Conservation (phyloP, 306 rosid species). For the Lotus japonicus region DNA sequence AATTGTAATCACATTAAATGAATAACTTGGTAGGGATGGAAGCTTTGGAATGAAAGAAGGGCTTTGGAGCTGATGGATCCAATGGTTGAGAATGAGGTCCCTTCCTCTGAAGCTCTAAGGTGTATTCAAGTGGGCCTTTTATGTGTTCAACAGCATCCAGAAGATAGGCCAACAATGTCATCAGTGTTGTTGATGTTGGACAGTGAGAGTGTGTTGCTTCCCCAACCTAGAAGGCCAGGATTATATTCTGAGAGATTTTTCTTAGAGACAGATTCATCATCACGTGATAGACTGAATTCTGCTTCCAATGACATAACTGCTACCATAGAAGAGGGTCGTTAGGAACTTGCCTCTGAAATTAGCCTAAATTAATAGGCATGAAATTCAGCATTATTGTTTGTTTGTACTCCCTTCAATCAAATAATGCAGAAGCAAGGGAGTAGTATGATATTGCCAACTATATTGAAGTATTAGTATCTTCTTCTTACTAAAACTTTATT, state of each 20-base stretch:
- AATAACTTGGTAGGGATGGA: constrained; percentile 46
- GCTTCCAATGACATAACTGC: constrained; percentile 25
- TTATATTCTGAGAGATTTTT: constrained; percentile 35
- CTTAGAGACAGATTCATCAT: constrained; percentile 28
- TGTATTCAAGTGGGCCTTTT: constrained; percentile 48
- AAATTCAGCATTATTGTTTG: too few species aligned
- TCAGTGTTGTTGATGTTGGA: constrained; percentile 39
- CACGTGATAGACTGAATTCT: constrained; percentile 16
- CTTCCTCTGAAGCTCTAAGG: constrained; percentile 17
- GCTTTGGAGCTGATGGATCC: constrained; percentile 42
- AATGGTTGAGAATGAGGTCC: constrained; percentile 12
- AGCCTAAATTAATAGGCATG: too few species aligned
- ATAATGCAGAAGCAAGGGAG: too few species aligned
- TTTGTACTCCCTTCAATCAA: too few species aligned
- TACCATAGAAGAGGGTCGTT: constrained; percentile 29
- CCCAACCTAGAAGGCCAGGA: constrained; percentile 41
- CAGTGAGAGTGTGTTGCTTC: constrained; percentile 25
- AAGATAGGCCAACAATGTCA: constrained; percentile 56
- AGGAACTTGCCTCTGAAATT: too few species aligned
- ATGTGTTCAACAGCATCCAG: constrained; percentile 45
- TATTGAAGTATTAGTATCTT: too few species aligned
- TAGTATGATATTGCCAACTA: too few species aligned
- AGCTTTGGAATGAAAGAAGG: constrained; percentile 49
- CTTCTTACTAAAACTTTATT: too few species aligned
- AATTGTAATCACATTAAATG: neutral